Conservation (phyloP, 2,329 filamentous ascomycete species). For the Kalaharituber pfeilii region DNA sequence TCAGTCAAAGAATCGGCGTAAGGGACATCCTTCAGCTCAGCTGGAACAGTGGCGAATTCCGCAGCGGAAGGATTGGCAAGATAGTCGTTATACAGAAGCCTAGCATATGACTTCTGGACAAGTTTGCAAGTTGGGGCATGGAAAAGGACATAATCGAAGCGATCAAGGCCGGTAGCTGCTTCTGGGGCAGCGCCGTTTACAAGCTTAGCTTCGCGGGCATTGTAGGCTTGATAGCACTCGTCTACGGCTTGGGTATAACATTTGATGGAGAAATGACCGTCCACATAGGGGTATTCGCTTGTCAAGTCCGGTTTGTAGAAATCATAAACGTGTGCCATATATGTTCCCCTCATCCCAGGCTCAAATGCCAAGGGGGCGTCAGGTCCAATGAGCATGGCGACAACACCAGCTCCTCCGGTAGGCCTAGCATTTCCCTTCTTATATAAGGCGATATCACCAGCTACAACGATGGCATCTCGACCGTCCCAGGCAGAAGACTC, state of each 20-base stretch:
- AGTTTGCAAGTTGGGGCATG: constrained; percentile 77
- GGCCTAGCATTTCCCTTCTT: constrained; percentile 68
- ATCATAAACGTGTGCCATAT: constrained; percentile 66
- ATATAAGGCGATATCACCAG: constrained; percentile 71
- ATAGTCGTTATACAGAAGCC: constrained; percentile 75
- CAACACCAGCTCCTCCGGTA: constrained; percentile 61
- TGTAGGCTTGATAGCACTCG: constrained; percentile 64
- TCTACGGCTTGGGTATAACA: constrained; percentile 72
- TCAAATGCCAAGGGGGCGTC: constrained; percentile 61
- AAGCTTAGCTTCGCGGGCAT: constrained; percentile 49
- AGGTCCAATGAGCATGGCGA: constrained; percentile 63
- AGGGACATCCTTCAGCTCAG: constrained; percentile 59
- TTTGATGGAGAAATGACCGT: constrained; percentile 64
- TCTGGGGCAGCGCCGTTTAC: constrained; percentile 35
- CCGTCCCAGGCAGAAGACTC: constrained; percentile 80
- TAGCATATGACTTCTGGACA: constrained; percentile 68
- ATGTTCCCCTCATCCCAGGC: constrained; percentile 51
- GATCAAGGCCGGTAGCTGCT: constrained; percentile 51
- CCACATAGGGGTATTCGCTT: constrained; percentile 73
- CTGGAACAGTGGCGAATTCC: constrained; percentile 55
- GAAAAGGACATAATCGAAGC: constrained; percentile 71
- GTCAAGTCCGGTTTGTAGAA: constrained; percentile 83
- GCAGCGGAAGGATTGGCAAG: constrained; percentile 49
- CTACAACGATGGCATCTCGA: constrained; percentile 60
- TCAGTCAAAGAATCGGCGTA: constrained; percentile 65